phyloP scores from a whole-genome alignment of 345 rosid species.

The Eucalyptus sp. region DNA sequence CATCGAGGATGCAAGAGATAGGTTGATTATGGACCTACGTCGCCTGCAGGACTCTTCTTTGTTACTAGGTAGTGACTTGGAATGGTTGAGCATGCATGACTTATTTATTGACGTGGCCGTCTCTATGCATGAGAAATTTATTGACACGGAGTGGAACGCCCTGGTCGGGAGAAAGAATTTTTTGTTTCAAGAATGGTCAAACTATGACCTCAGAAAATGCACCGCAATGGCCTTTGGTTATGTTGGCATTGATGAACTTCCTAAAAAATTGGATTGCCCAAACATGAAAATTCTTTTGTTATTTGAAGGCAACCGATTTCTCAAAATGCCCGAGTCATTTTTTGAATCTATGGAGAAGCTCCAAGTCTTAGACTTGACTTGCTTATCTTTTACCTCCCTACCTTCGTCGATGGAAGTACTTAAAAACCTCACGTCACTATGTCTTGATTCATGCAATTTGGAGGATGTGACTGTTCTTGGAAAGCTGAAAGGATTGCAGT shows the following conservation, averaged over 20 bases:
- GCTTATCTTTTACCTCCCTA: too few relatives aligned
- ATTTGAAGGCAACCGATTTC: rapidly evolving
- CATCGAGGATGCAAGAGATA: too few relatives aligned
- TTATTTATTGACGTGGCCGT: rapidly evolving
- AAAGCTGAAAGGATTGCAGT: neutral
- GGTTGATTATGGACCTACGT: rapidly evolving
- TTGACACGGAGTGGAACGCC: rapidly evolving
- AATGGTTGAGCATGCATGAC: rapidly evolving
- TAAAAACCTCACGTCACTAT: too few relatives aligned
- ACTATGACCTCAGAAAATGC: rapidly evolving
- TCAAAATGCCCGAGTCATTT: too few relatives aligned
- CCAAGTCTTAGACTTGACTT: too few relatives aligned
- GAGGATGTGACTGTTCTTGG: neutral
- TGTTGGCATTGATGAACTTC: too few relatives aligned
- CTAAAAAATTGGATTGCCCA: too few relatives aligned
- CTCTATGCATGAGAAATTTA: too few relatives aligned
- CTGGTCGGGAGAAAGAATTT: rapidly evolving
- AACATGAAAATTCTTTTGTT: rapidly evolving
- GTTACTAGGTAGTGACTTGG: rapidly evolving
- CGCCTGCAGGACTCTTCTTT: rapidly evolving
- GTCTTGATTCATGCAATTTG: rapidly evolving
- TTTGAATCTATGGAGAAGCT: too few relatives aligned
- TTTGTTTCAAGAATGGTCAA: too few relatives aligned
- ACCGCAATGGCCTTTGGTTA: rapidly evolving
- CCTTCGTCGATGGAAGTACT: too few relatives aligned